Base-by-base conservation (phyloP, 768 basidiomycete genomes). In the Favolaschia claudopus region DNA sequence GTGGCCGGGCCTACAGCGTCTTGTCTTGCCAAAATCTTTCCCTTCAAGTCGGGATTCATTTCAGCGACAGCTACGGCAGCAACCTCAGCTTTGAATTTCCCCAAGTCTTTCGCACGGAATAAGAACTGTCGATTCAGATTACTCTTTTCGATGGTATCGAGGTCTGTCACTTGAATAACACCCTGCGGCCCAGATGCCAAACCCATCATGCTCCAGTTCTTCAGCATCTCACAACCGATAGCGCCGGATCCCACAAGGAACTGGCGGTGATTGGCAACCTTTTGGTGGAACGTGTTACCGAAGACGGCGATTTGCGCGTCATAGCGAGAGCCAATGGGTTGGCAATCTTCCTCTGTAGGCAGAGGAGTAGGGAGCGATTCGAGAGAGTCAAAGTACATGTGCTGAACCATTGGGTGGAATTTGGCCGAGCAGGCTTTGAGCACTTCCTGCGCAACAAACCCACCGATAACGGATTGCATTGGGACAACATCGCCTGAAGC, bases 151-250 rank as follows among this genome's bases (percentile, higher is more conserved):
- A 99, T 99, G 28, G 96, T 98, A 74, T 99, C 97, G 67, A 99
- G 76, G 74, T 99, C 97, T 6, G 97, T 99, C 54, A 99, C 93
- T 67, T 96, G 88, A 55, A 99, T 92, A 48, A 82, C 76, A 10
- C 93, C 97, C 37, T 87, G 81, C 15, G 85, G 79, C 12, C 93
- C 93, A 28, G 89, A 85, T 7, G 86, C 96, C 42, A 99, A 79
- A 60, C 97, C 97, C 84, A 99, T 96, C 94, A 99, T 92, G 64
- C 93, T 92, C 97, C 97, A 99, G 76, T 99, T 99, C 82, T 99
- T 99, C 68, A 99, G 78, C 97, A 99, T 99, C 78, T 99, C 97
- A 71, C 97, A 99, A 19, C 97, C 97, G 72, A 99, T 99, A 32
- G 97, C 97, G 40, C 97, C 97, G n/a, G 96, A 89, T 9, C 97